Base-by-base conservation (phyloP, 352 stramenopile species). In the Phytopythium delawarense region DNA sequence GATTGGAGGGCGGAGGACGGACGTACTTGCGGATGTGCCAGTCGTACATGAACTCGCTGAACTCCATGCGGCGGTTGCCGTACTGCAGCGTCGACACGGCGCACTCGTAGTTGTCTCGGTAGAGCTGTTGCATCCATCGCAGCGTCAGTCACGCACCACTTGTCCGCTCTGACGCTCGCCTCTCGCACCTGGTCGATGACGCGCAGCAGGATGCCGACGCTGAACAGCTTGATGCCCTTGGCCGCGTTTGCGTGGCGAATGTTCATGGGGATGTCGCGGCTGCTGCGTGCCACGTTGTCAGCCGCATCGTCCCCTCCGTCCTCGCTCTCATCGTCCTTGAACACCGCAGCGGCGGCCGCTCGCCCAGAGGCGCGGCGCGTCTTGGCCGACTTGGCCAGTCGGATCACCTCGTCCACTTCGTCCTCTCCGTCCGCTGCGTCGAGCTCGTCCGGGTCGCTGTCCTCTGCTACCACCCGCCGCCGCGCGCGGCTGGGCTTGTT, bases 21-120 rank as follows among this genome's bases (percentile, higher is more conserved):
- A 74, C 67, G 34, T 73, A 89, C 72, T 92, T 92, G 53, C 84
- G 81, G 39, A 91, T 87, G 48, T 92, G 83, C 84, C 84, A 91
- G 63, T 92, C 84, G 64, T 91, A 91, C 53, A 93, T 77, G 58
- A 91, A 93, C 64, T 93, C 81, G 58, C 81, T 89, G 61, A 91
- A 92, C 45, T 85, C 78, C 72, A 89, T 93, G 30, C 81, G 79
- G 4, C 81, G 75, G 62, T 66, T 81, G 35, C 81, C 83, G 59
- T 93, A 90, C 63, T 93, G 82, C n/a, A 87, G 69, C 48, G 75
- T 80, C 32, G 77, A 63, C 12, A 86, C 61, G 66, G 84, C 84
- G 23, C 71, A 66, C 65, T 91, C 81, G 62, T 88, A 90, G 62
- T 81, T 77, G 48, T 93, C 84, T 12, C 79, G 81, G 64, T 91